phyloP scores from a whole-genome alignment of 805 yeast genomes.

The Suhomyces sp. region DNA sequence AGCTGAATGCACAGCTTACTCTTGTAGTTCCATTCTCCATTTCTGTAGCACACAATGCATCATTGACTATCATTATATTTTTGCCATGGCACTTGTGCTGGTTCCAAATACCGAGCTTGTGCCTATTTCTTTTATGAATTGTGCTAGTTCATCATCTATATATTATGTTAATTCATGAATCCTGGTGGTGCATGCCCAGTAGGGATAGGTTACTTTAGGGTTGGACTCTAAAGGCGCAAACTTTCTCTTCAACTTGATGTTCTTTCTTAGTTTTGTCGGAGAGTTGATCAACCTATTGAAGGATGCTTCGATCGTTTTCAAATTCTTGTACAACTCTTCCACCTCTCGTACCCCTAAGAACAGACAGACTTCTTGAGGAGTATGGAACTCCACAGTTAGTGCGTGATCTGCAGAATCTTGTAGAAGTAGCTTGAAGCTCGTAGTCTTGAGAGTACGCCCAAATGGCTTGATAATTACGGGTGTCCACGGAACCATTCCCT shows the following conservation, averaged over 20 bases:
- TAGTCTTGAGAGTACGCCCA: slow-evolving; percentile 25
- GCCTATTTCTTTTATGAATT: no score
- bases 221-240: not conserved
- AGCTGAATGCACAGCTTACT: not conserved
- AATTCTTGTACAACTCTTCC: slow-evolving; percentile 10
- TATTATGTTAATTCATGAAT: not conserved
- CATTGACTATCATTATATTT: no score
- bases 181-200: not conserved
- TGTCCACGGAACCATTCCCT: slow-evolving; percentile 15
- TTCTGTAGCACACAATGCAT: no score
- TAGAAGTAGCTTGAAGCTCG: slow-evolving; percentile 21
- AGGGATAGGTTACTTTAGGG: not conserved
- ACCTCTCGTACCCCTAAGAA: slow-evolving; percentile 19
- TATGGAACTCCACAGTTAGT: slow-evolving; percentile 20
- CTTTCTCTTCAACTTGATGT: not conserved
- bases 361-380: slow-evolving; percentile 22
- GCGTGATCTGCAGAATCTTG: slow-evolving; percentile 7
- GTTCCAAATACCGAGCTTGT: no score
- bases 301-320: slow-evolving; percentile 6
- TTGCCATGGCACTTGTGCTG: no score
- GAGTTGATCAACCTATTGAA: not conserved
- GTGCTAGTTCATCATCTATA: not conserved
- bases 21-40: no score
- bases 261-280: not conserved
- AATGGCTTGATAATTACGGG: slow-evolving; percentile 28